These are phyloP conservation scores for Penstemon davidsonii DNA, from an alignment of 257 asterid genomes.

Conservation along the genomic window DNA sequence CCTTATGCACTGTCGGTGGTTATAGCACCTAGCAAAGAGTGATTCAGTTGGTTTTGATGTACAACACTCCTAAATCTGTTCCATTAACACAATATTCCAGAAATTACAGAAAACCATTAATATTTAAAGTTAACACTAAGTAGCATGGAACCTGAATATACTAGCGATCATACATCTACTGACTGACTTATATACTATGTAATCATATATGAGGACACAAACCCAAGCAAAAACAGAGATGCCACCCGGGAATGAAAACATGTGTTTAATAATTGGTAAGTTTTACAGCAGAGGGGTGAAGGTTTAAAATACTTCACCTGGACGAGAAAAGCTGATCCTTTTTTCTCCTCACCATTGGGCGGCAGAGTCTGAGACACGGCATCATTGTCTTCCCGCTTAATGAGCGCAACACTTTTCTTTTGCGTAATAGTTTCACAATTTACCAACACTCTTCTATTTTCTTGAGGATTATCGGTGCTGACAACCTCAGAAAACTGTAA, in stretches of 20 bases:
- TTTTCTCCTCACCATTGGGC: constrained; percentile 48
- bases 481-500: constrained; percentile 29
- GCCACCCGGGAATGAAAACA: neutral
- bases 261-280: neutral
- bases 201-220: too few species aligned
- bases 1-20: neutral
- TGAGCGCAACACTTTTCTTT: constrained; percentile 27
- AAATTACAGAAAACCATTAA: constrained; percentile 4
- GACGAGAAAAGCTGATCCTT: constrained; percentile 71
- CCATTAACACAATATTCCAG: neutral
- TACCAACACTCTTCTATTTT: constrained; percentile 31
- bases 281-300: neutral
- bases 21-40: neutral
- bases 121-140: neutral
- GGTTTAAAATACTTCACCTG: constrained; percentile 55
- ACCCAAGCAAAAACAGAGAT: neutral
- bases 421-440: constrained; percentile 32
- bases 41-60: neutral
- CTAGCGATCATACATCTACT: neutral
- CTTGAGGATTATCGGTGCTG: constrained; percentile 38
- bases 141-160: neutral
- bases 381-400: constrained; percentile 33
- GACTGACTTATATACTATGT: too few species aligned
- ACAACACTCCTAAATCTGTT: neutral
- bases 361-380: constrained; percentile 34